Evolutionary conservation across 768 basidiomycete species (phyloP).

Genomic region (Collybia nuda): DNA sequence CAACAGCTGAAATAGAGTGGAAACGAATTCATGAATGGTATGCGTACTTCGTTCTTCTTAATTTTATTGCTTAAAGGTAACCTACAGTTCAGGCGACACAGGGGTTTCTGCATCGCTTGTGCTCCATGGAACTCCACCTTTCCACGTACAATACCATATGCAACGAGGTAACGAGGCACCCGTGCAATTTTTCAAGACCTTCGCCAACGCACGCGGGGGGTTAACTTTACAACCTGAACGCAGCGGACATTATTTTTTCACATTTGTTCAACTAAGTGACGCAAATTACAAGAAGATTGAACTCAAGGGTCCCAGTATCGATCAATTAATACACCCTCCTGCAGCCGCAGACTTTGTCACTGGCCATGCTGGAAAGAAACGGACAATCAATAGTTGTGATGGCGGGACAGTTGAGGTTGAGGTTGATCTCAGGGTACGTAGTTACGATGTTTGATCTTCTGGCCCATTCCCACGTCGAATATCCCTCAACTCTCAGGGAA

Average conservation of each 20-base stretch:
- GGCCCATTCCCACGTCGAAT: background rate
- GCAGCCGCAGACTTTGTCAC: constrained; percentile 76
- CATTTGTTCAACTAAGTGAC: constrained; percentile 78
- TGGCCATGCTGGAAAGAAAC: constrained; percentile 41
- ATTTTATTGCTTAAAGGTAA: constrained; percentile 1
- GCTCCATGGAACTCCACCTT: constrained; percentile 87
- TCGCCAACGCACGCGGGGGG: constrained; percentile 73
- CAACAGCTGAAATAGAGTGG: constrained; percentile 86
- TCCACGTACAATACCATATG: constrained; percentile 76
- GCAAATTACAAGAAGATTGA: constrained; percentile 77
- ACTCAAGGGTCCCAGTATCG: constrained; percentile 74
- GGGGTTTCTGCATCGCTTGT: constrained; percentile 87
- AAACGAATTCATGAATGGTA: constrained; percentile 91
- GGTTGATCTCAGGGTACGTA: constrained; percentile 73
- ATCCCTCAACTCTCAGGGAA: constrained; percentile 56
- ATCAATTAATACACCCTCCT: constrained; percentile 87
- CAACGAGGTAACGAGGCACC: constrained; percentile 69
- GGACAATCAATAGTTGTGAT: constrained; percentile 73
- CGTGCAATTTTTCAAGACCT: constrained; percentile 57
- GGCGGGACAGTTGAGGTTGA: constrained; percentile 75
- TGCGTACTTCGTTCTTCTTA: background rate
- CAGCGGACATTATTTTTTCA: constrained; percentile 88
- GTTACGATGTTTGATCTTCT: background rate
- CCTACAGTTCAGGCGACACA: constrained; percentile 78
- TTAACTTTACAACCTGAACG: constrained; percentile 83